Conservation (phyloP, 2,329 filamentous ascomycete genomes). For the Juglanconis juglandina region DNA sequence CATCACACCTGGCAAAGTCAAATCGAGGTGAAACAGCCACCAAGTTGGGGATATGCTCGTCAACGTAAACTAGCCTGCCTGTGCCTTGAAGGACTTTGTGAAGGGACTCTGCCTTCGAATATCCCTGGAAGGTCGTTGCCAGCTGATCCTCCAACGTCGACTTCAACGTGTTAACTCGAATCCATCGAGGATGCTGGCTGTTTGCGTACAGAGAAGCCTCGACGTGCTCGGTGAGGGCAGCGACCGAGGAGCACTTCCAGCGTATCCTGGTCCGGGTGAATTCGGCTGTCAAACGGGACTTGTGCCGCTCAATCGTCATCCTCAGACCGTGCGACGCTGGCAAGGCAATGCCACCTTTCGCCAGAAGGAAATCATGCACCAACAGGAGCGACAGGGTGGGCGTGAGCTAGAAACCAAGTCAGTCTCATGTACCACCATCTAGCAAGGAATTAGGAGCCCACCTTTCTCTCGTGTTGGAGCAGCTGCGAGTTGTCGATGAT, state of each 20-base stretch:
- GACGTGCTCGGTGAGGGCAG: conserved; percentile 60
- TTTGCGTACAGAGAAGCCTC: conserved; percentile 49
- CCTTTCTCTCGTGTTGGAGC: conserved; percentile 79
- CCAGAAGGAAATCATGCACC: conserved; percentile 78
- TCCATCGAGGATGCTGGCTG: conserved; percentile 78
- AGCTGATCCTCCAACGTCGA: conserved; percentile 70
- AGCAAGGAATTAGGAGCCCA: conserved; percentile 34
- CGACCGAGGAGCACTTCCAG: conserved; percentile 64
- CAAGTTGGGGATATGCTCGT: conserved; percentile 77
- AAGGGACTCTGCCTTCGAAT: conserved; percentile 54
- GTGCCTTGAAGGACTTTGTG: conserved; percentile 47
- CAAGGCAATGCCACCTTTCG: conserved; percentile 78
- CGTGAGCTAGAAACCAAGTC: conserved; percentile 58
- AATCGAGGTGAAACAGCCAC: conserved; percentile 70
- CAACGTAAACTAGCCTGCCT: conserved; percentile 62
- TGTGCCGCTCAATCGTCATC: conserved; percentile 73
- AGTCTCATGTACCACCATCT: conserved; percentile 21
- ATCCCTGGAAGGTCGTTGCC: conserved; percentile 68
- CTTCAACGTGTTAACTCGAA: conserved; percentile 78
- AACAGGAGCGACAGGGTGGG: conserved; percentile 78
- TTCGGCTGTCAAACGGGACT: conserved; percentile 74
- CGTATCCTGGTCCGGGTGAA: conserved; percentile 76
- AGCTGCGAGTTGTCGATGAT: conserved; percentile 80
- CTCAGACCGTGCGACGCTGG: conserved; percentile 76
- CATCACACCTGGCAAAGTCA: conserved; percentile 68